Conservation (phyloP, 129 eudicot species). For the Chrysanthemum lavandulifolium region DNA sequence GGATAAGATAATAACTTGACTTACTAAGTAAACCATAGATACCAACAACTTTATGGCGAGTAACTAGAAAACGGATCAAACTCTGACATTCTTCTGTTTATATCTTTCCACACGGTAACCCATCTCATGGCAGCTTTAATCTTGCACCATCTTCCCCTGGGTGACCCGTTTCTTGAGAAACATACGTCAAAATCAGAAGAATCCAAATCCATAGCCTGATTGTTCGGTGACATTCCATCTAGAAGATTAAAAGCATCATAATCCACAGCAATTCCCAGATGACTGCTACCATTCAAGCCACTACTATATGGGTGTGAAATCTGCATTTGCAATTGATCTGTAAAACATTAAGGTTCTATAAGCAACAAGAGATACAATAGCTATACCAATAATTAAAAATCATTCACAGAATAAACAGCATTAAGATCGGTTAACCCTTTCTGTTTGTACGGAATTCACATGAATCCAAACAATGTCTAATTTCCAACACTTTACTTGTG, state of each 20-base stretch:
- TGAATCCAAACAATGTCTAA: neutral
- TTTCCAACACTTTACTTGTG: neutral
- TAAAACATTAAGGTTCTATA: constrained; percentile 19
- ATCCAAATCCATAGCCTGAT: constrained; percentile 15
- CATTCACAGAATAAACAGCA: neutral
- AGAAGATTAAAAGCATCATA: constrained; percentile 28
- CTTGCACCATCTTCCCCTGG: constrained; percentile 31
- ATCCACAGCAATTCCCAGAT: constrained; percentile 12
- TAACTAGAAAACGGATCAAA: constrained; percentile 14
- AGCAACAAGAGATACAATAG: constrained; percentile 18
- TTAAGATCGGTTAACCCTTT: neutral
- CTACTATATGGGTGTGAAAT: constrained; percentile 23
- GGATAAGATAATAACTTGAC: neutral
- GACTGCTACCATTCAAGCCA: constrained; percentile 6
- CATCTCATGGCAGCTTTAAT: constrained; percentile 24
- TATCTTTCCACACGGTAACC: constrained; percentile 21
- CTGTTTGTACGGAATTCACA: neutral
- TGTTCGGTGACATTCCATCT: constrained; percentile 19
- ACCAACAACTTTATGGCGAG: neutral
- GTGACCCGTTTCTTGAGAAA: constrained; percentile 23
- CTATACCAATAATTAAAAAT: neutral
- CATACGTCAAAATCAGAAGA: constrained; percentile 18
- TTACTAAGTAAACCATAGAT: neutral
- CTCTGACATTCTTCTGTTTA: constrained; percentile 13
- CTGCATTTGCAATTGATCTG: constrained; percentile 43